These are phyloP conservation scores for Thraustotheca clavata DNA, from an alignment of 352 stramenopile species.

Conservation along the genomic window DNA sequence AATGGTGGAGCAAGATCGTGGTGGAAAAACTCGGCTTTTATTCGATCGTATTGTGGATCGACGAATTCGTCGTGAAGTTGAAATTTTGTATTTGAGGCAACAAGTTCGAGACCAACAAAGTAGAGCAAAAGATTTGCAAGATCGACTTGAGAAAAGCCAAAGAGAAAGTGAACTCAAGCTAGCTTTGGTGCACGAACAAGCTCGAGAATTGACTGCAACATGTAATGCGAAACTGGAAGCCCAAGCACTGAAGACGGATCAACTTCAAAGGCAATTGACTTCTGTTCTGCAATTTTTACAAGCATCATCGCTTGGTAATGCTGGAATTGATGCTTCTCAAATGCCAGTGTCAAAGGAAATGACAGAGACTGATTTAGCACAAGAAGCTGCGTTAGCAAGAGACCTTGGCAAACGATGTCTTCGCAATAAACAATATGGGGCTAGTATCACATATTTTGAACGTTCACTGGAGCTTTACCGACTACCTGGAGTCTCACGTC, in stretches of 20 bases:
- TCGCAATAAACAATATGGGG: constrained; percentile 32
- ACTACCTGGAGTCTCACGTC: constrained; percentile 40
- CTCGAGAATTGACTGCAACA: not conserved
- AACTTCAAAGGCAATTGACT: constrained; percentile 52
- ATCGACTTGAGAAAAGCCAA: not conserved
- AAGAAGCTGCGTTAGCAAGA: constrained; percentile 48
- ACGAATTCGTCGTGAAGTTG: constrained; percentile 43
- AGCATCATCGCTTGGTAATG: not conserved
- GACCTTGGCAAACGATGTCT: constrained; percentile 55
- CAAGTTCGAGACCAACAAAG: constrained; percentile 22
- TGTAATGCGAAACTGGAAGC: not conserved
- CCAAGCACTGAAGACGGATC: constrained; percentile 36
- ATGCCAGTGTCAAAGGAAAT: not conserved
- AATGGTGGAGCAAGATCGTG: constrained; percentile 24
- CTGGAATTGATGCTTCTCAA: constrained; percentile 19
- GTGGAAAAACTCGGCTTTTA: constrained; percentile 22
- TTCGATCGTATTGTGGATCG: constrained; percentile 40
- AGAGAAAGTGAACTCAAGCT: not conserved
- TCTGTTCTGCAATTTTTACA: constrained; percentile 40
- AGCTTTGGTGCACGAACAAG: not conserved
- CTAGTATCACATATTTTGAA: constrained; percentile 53
- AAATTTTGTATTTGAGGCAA: constrained; percentile 44
- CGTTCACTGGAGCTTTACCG: constrained; percentile 44
- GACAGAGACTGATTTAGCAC: constrained; percentile 32
- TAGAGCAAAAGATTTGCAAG: not conserved